These are phyloP conservation scores for Tremella mesenterica DNA, from an alignment of 768 basidiomycete genomes.

Conservation along the genomic window DNA sequence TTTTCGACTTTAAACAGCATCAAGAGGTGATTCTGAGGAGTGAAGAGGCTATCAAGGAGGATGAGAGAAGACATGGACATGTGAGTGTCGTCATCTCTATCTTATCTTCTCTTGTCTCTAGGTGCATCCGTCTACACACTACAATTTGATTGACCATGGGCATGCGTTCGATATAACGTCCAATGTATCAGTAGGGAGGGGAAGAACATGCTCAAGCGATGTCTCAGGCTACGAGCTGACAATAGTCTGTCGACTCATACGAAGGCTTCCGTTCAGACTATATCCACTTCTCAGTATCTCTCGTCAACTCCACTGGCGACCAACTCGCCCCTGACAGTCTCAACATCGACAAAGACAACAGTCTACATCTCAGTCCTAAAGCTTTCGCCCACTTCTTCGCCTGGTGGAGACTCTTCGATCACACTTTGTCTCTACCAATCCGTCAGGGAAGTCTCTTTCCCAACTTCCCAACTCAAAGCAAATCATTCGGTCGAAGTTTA, in stretches of 20 bases:
- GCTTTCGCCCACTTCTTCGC: conserved; percentile 81
- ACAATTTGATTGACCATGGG: no score
- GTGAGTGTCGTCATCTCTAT: no score
- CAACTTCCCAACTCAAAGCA: conserved; percentile 57
- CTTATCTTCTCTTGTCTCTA: no score
- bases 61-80: conserved; percentile 8
- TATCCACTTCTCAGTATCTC: conserved; percentile 80
- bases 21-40: conserved; percentile 58
- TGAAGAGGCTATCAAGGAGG: conserved; percentile 22
- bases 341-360: conserved; percentile 49
- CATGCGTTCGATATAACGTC: no score
- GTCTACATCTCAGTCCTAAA: conserved; percentile 74
- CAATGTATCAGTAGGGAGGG: no score
- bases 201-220: no score
- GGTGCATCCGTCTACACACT: no score
- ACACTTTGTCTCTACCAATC: conserved; percentile 67
- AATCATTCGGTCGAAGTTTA: conserved; percentile 78
- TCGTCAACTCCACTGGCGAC: conserved; percentile 51
- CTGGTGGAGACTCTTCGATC: conserved; percentile 82
- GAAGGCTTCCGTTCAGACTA: conserved; percentile 86
- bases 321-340: conserved; percentile 17
- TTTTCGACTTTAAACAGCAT: conserved; percentile 73
- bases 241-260: conserved; percentile 59
- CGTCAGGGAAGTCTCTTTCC: conserved; percentile 80
- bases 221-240: conserved; percentile 5